Conservation (phyloP, 768 basidiomycete species). For the Gloeopeniophorella convolvens region DNA sequence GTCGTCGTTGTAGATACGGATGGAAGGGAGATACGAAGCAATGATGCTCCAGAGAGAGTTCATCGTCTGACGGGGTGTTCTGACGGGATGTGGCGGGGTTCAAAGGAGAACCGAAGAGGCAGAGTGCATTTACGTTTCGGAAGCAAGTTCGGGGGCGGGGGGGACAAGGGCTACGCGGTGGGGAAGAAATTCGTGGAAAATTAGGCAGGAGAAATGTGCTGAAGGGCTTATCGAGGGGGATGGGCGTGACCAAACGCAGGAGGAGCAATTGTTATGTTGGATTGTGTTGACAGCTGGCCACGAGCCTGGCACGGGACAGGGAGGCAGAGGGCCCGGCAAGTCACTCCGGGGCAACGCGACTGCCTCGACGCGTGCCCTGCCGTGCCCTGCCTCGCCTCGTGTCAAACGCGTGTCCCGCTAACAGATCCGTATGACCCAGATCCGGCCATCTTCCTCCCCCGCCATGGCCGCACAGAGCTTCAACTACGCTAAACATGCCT, state of each 20-base stretch:
- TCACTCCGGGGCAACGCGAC: too few relatives aligned
- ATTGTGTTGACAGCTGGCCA: too few relatives aligned
- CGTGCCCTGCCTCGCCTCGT: too few relatives aligned
- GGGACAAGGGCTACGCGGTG: neutral
- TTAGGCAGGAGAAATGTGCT: neutral
- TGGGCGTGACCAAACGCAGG: constrained; percentile 5
- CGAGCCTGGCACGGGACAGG: too few relatives aligned
- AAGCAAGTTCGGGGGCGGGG: neutral
- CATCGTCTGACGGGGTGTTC: constrained; percentile 17
- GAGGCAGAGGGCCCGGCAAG: too few relatives aligned
- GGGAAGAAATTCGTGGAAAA: neutral
- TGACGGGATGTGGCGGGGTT: constrained; percentile 16
- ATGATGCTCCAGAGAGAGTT: constrained; percentile 20
- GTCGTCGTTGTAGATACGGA: constrained; percentile 17
- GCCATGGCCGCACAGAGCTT: neutral
- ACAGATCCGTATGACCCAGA: too few relatives aligned
- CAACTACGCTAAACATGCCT: constrained; percentile 16
- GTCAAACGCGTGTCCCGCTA: too few relatives aligned
- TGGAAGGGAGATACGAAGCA: constrained; percentile 15
- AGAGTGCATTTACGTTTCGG: constrained; percentile 9
- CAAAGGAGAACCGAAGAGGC: constrained; percentile 10
- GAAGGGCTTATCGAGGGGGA: neutral
- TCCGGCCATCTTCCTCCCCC: neutral
- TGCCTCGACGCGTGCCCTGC: too few relatives aligned
- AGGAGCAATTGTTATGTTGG: too few relatives aligned